A percentile compares a stretch with the other conserved stretches of the same genome.
Evolutionary conservation across 768 basidiomycete genomes (phyloP).

Genomic region (Kwoniella botswanensis): DNA sequence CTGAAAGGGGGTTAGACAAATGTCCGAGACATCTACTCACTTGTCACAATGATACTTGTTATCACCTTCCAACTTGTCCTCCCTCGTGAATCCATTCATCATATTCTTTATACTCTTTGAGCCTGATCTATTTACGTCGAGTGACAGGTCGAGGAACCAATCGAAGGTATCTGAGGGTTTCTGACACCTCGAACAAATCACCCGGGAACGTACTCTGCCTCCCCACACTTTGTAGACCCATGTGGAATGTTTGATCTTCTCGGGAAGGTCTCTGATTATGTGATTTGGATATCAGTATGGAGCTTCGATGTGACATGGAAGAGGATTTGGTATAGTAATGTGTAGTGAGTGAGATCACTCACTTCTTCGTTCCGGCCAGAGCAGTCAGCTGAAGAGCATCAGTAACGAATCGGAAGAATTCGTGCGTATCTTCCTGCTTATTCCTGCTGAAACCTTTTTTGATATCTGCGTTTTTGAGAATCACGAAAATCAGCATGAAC

Average conservation of each 20-base stretch:
- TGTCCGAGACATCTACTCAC: slow-evolving; percentile 62
- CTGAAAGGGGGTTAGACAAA: neutral
- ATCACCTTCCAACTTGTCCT: slow-evolving; percentile 81
- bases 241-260: slow-evolving; percentile 70
- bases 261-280: slow-evolving; percentile 60
- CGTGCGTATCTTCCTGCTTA: slow-evolving; percentile 97
- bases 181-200: slow-evolving; percentile 78
- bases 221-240: slow-evolving; percentile 96
- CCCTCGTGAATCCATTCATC: slow-evolving; percentile 67
- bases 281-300: slow-evolving; percentile 63
- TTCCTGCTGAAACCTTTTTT: slow-evolving; percentile 88
- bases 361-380: slow-evolving; percentile 74
- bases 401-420: slow-evolving; percentile 91
- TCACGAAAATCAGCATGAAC: neutral
- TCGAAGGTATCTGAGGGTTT: slow-evolving; percentile 96
- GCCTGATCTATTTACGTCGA: slow-evolving; percentile 84
- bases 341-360: slow-evolving; percentile 19
- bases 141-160: slow-evolving; percentile 86
- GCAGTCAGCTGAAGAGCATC: slow-evolving; percentile 88
- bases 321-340: neutral
- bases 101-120: slow-evolving; percentile 60
- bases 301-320: neutral
- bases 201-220: slow-evolving; percentile 85
- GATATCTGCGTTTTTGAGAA: slow-evolving; percentile 65
- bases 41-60: slow-evolving; percentile 99